These are phyloP conservation scores for Ascochyta clinopodiicola DNA, from an alignment of 2,329 filamentous ascomycete genomes.

Conservation along the genomic window DNA sequence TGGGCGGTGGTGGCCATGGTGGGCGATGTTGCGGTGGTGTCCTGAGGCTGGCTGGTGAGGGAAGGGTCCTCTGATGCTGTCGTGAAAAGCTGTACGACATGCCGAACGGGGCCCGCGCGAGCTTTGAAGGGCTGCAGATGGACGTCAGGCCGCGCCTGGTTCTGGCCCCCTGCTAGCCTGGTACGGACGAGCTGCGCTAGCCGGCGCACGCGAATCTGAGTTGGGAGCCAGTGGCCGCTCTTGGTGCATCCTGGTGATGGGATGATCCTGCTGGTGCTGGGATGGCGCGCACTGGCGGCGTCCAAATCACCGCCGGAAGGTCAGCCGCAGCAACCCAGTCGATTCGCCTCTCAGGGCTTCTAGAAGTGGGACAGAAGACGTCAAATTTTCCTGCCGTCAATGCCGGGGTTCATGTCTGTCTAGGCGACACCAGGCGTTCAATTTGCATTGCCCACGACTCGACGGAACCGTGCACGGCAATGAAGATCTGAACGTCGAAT, in stretches of 20 bases:
- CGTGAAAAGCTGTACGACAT: slow-evolving; percentile 26
- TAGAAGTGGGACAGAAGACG: slow-evolving; percentile 22
- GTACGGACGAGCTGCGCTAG: slow-evolving; percentile 22
- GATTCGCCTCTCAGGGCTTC: slow-evolving; percentile 19
- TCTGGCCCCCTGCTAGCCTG: slow-evolving; percentile 30
- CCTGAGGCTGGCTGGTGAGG: slow-evolving; percentile 17
- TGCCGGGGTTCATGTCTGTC: slow-evolving; percentile 4
- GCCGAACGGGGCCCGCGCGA: slow-evolving; percentile 25
- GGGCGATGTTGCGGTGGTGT: slow-evolving; percentile 19
- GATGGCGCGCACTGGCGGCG: slow-evolving; percentile 7
- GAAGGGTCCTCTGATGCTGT: slow-evolving; percentile 21
- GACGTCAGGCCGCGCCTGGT: slow-evolving; percentile 35
- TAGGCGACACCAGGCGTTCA: not conserved
- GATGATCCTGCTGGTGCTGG: slow-evolving; percentile 19
- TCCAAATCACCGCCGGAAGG: slow-evolving; percentile 27
- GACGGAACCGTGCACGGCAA: slow-evolving; percentile 1
- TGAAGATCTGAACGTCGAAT: slow-evolving; percentile 5
- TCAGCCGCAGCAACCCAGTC: slow-evolving; percentile 8
- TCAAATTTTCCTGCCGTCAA: slow-evolving; percentile 17
- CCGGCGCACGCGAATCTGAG: slow-evolving; percentile 29
- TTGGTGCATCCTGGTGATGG: slow-evolving; percentile 25
- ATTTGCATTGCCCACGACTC: slow-evolving; percentile 5
- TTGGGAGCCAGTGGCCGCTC: slow-evolving; percentile 23
- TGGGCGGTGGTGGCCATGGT: slow-evolving; percentile 32
- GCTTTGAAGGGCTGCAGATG: slow-evolving; percentile 38